Base-by-base conservation (phyloP, 2,329 filamentous ascomycete species). In the Ophiocordyceps australis region DNA sequence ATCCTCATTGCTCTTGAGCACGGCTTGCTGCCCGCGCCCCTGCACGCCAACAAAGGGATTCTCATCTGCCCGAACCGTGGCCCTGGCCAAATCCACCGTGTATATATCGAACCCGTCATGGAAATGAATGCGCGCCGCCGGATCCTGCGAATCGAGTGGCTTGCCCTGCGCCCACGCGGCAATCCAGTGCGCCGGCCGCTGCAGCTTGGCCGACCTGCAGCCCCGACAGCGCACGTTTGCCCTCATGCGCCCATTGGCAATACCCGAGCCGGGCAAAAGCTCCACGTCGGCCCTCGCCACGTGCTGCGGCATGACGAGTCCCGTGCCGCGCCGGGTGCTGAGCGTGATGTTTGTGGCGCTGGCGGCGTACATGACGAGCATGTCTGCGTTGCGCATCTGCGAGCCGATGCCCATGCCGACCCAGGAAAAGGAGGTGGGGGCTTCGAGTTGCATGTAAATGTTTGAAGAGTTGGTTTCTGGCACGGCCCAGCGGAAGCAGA, bases 291-390 rank as follows among this genome's bases (percentile, higher is more conserved):
- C 49, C 5, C 52, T 46, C 2, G 43, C 37, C 2, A 47, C 49
- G 43, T 63, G 59, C 15, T 45, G 24, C 0, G 72, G 72, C 49
- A 52, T 45, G 19, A 42, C 33, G 34, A 74, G 52, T 7, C 55
- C 54, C 1, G 38, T 47, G 17, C 59, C 65, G 4, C 43, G 37
- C 14, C 72, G 62, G 2, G 68, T 57, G 32, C 68, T 74, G 27
- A 75, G 40, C 1, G 71, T 76, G 14, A 75, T 55, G 38, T 74
- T 74, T 32, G 62, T 61, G 4, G 37, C 34, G 30, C 65, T 65
- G 34, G 70, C 55, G 23, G 62, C 47, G 43, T 76, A 76, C 35
- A 74, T 54, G 38, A 76, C 34, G 39, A 76, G 74, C 30, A 75
- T 71, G 40, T 69, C 62, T 25, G 69, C 44, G 17, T 57, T 62